phyloP scores from a whole-genome alignment of 768 basidiomycete genomes.

The Clitopilus hobsonii region DNA sequence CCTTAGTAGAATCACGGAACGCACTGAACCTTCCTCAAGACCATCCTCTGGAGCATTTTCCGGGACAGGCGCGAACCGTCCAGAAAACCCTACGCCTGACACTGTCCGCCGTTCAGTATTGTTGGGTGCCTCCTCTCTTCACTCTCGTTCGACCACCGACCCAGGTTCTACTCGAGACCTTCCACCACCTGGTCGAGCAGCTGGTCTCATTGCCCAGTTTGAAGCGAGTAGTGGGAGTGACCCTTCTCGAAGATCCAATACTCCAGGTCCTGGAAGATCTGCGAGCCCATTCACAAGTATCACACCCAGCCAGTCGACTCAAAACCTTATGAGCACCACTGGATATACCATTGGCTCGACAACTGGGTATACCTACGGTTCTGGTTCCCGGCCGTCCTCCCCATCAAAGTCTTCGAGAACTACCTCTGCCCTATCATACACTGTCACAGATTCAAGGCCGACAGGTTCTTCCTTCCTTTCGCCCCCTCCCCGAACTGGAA shows the following conservation, averaged over 20 bases:
- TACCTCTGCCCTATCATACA: constrained; percentile 31
- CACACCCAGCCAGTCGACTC: constrained; percentile 18
- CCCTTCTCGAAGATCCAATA: constrained; percentile 51
- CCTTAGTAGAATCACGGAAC: constrained; percentile 76
- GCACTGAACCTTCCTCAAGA: constrained; percentile 63
- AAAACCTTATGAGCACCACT: constrained; percentile 20
- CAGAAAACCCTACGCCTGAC: constrained; percentile 38
- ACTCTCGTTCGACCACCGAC: constrained; percentile 58
- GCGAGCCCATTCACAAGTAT: constrained; percentile 27
- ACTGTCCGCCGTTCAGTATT: constrained; percentile 42
- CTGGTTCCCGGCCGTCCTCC: constrained; percentile 40
- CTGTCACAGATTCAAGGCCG: constrained; percentile 25
- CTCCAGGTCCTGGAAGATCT: constrained; percentile 40
- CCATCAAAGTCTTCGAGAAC: constrained; percentile 34
- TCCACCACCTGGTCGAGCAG: constrained; percentile 55
- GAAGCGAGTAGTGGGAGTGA: constrained; percentile 40
- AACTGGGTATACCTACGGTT: constrained; percentile 27
- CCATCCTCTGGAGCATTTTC: constrained; percentile 44
- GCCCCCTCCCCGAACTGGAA: constrained; percentile 35
- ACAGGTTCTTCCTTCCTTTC: constrained; percentile 42
- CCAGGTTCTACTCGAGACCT: constrained; percentile 38
- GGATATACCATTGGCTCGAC: constrained; percentile 25
- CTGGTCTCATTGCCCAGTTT: constrained; percentile 72
- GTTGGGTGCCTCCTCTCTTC: constrained; percentile 34
- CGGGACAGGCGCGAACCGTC: constrained; percentile 24